These are phyloP conservation scores for Creolimax fragrantissima DNA, from an alignment of 78 protist genomes.

Conservation along the genomic window DNA sequence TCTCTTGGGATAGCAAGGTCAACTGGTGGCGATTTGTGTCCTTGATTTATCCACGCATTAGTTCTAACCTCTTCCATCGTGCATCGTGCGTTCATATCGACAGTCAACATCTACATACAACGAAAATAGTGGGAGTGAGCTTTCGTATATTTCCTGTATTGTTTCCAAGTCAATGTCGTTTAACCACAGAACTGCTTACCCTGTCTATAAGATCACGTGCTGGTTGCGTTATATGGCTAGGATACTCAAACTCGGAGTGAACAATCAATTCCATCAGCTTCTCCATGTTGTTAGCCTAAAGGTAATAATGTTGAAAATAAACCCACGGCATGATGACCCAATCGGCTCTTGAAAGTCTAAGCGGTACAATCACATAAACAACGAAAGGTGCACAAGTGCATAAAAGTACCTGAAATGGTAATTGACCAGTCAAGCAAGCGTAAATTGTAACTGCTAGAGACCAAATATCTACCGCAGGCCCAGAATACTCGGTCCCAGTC, in stretches of 20 bases:
- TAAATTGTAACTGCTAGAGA: constrained; percentile 17
- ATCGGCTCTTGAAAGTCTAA: no score
- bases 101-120: background rate
- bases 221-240: background rate
- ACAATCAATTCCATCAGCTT: constrained; percentile 26
- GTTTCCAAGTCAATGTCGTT: no score
- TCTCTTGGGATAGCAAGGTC: constrained; percentile 8
- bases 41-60: constrained; percentile 14
- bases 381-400: background rate
- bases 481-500: constrained; percentile 4
- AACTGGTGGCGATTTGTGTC: background rate
- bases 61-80: constrained; percentile 6
- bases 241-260: background rate
- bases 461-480: constrained; percentile 26
- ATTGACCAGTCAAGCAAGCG: constrained; percentile 10
- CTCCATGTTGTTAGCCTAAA: constrained; percentile 19
- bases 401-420: constrained; percentile 11
- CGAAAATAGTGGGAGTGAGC: no score
- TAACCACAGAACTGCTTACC: no score
- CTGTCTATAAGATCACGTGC: background rate
- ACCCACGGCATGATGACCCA: no score
- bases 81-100: background rate
- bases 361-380: background rate
- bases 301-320: background rate
- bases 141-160: no score